phyloP scores from a whole-genome alignment of 1,139 yeast genomes.

The Zygoascus sp. region DNA sequence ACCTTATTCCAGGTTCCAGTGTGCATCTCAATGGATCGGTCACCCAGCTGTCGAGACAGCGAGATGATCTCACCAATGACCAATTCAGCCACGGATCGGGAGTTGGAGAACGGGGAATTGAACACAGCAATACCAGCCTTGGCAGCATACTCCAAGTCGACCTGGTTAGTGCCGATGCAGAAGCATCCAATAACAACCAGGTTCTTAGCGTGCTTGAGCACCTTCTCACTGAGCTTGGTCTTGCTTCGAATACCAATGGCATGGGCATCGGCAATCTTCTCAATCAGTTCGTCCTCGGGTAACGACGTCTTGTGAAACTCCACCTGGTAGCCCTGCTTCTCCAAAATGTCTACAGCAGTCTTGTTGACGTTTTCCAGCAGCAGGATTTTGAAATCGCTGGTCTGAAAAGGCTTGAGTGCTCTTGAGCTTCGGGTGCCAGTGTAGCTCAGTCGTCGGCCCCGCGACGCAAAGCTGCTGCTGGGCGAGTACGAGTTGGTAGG shows the following conservation, averaged over 20 bases:
- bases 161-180: slow-evolving; percentile 99
- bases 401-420: slow-evolving; percentile 79
- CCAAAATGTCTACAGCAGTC: slow-evolving; percentile 84
- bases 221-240: slow-evolving; percentile 77
- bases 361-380: slow-evolving; percentile 87
- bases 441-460: slow-evolving; percentile 37
- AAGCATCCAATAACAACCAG: slow-evolving; percentile 92
- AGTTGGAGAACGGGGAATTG: slow-evolving; percentile 98
- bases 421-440: slow-evolving; percentile 39
- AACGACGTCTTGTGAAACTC: slow-evolving; percentile 88
- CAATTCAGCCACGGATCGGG: slow-evolving; percentile 97
- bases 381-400: slow-evolving; percentile 88
- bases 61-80: slow-evolving; percentile 93
- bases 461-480: slow-evolving; percentile 16
- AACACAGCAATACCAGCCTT: slow-evolving; percentile 91
- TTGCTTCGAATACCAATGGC: slow-evolving; percentile 98
- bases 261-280: slow-evolving; percentile 87
- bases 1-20: slow-evolving; percentile 98
- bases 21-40: slow-evolving; percentile 93
- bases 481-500: slow-evolving; percentile 35
- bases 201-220: slow-evolving; percentile 81
- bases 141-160: slow-evolving; percentile 88
- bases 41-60: slow-evolving; percentile 94
- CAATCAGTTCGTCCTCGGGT: slow-evolving; percentile 90
- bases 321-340: slow-evolving; percentile 91